Evolutionary conservation across 73 alveolate species (phyloP), one percentile per base, ranked within the genome.

Genomic region (Uronychia binucleata): DNA sequence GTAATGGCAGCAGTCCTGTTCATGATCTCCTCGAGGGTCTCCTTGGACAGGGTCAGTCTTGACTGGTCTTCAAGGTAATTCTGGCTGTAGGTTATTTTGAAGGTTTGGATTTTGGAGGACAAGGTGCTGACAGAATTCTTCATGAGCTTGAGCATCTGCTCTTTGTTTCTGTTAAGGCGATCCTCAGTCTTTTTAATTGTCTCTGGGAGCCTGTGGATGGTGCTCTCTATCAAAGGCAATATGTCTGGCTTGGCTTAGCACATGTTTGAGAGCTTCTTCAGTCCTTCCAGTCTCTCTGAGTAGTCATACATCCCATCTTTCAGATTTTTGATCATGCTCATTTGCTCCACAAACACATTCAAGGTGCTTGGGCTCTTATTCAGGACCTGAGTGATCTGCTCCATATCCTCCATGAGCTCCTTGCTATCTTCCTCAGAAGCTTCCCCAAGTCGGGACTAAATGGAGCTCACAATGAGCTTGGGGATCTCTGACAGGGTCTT

Each of bases 21-120:
- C 89, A 79, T 57, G 86, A 87, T 77, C 95, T 87, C 95, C 32
- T 86, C 89, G 1, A 86, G 34, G 1, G 95, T 90, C 27, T 80
- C 89, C 26, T 74, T 82, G 34, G 90, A 67, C 34, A 86, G 86
- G 28, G 57, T 88, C 8, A 90, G 82, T 67, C 95, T 85, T 1
- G 88, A 33, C 57, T 31, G 77, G 33, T 90, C 95, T 28, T 85
- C 74, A 26, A 90, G 80, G 77, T 90, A 90, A 26, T 88, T 86
- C 31, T 90, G 90, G 1, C 79, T 86, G 57, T 90, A 90, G 77
- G 85, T 90, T 80, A 58, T 57, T 59, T 90, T 87, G 46, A 90
- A 90, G 76, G 91, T 90, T 35, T 86, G 77, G 79, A 81, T 88
- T 57, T 88, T 88, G 75, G 81, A 58, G 0, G 83, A 76, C 27